phyloP scores from a whole-genome alignment of 2,329 filamentous ascomycete species.

The Monilinia fructicola region DNA sequence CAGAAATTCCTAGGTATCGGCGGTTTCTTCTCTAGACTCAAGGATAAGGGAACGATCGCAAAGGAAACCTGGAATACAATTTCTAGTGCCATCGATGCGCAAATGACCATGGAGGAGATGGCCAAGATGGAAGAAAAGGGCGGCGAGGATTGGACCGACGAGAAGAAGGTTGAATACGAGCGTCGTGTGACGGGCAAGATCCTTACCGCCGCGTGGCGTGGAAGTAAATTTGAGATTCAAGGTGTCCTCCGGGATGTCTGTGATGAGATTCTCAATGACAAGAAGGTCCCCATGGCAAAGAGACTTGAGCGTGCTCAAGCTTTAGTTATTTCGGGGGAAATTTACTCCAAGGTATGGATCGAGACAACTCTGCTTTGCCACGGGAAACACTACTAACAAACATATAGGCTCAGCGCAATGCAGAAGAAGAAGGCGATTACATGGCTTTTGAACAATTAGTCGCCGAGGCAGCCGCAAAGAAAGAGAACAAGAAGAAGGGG shows the following conservation, averaged over 20 bases:
- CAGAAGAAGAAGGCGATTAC: constrained; percentile 97
- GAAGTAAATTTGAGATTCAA: constrained; percentile 97
- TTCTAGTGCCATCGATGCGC: constrained; percentile 90
- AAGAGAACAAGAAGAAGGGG: constrained; percentile 73
- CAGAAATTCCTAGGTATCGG: constrained; percentile 97
- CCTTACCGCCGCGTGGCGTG: constrained; percentile 91
- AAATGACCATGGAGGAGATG: constrained; percentile 99
- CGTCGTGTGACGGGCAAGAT: constrained; percentile 97
- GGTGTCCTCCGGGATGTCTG: constrained; percentile 93
- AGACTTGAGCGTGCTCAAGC: constrained; percentile 88
- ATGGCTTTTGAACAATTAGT: constrained; percentile 99
- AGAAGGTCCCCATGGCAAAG: constrained; percentile 79
- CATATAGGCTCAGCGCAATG: constrained; percentile 74
- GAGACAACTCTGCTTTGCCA: neutral
- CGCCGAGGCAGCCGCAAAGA: constrained; percentile 93
- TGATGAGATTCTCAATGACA: constrained; percentile 78
- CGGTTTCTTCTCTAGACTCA: constrained; percentile 89
- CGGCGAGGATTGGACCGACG: constrained; percentile 97
- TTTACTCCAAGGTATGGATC: constrained; percentile 77
- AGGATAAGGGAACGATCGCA: constrained; percentile 93
- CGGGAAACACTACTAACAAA: constrained; percentile 21
- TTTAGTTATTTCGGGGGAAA: constrained; percentile 81
- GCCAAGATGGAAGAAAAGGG: constrained; percentile 91
- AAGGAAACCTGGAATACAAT: constrained; percentile 99
- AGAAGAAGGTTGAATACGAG: constrained; percentile 94